Percentiles rank a stretch among this genome's conserved stretches.
phyloP scores from a whole-genome alignment of 805 yeast species.

The Candida ponderosae region DNA sequence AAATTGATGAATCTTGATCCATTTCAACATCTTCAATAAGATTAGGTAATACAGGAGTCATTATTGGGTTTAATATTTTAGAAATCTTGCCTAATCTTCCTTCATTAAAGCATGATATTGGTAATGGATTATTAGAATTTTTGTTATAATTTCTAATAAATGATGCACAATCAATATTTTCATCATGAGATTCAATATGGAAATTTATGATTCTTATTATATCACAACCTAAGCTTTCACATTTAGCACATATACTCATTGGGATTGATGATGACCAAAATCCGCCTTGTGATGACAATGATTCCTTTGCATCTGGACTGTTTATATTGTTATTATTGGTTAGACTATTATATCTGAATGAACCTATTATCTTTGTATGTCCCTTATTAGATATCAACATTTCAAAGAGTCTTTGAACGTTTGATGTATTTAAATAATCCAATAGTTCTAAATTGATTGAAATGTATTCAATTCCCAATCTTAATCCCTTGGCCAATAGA shows the following conservation, averaged over 20 bases:
- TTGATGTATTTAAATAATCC: too few relatives aligned
- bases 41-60: neutral
- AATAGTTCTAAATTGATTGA: neutral
- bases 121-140: neutral
- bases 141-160: neutral
- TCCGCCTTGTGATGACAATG: too few relatives aligned
- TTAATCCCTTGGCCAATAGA: neutral
- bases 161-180: neutral
- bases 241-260: neutral
- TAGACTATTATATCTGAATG: too few relatives aligned
- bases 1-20: too few relatives aligned
- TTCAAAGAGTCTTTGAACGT: too few relatives aligned
- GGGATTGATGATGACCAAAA: neutral
- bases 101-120: neutral
- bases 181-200: neutral
- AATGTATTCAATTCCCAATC: neutral
- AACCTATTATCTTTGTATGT: too few relatives aligned
- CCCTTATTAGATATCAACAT: too few relatives aligned
- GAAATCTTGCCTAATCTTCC: neutral
- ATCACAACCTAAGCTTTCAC: neutral
- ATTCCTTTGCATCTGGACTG: too few relatives aligned
- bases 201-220: neutral
- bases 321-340: too few relatives aligned
- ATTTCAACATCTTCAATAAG: neutral
- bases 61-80: neutral